A percentile compares a stretch with the other conserved stretches of the same genome.
Evolutionary conservation across 805 yeast genomes (phyloP).

Genomic region (Komagataella populi): DNA sequence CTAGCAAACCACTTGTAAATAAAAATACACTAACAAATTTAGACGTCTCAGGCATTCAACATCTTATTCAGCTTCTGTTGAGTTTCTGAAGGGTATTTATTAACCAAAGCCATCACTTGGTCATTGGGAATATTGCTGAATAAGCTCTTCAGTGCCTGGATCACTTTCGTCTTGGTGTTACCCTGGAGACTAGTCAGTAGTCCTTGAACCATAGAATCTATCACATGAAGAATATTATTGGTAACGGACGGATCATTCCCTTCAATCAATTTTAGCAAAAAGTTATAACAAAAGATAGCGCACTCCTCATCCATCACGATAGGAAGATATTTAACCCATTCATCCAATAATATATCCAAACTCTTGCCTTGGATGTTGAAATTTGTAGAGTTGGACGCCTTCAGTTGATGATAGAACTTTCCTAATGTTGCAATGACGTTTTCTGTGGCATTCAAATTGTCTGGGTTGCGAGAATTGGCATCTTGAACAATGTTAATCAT

Average conservation of each 20-base stretch:
- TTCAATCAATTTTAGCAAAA: slow-evolving; percentile 59
- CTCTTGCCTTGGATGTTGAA: slow-evolving; percentile 13
- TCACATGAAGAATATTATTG: slow-evolving; percentile 42
- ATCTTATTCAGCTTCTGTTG: slow-evolving; percentile 29
- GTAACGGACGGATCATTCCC: slow-evolving; percentile 46
- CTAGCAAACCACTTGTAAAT: slow-evolving; percentile 9
- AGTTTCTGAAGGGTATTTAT: slow-evolving; percentile 47
- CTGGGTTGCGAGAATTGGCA: slow-evolving; percentile 80
- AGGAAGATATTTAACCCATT: slow-evolving; percentile 79
- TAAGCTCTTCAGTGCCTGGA: slow-evolving; percentile 47
- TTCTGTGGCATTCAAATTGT: slow-evolving; percentile 78
- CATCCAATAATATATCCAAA: slow-evolving; percentile 45
- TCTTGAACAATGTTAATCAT: slow-evolving; percentile 58
- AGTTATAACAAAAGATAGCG: slow-evolving; percentile 72
- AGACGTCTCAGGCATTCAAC: neutral
- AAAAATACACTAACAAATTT: slow-evolving; percentile 7
- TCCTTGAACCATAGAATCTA: slow-evolving; percentile 65
- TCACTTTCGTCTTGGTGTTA: slow-evolving; percentile 53
- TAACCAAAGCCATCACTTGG: slow-evolving; percentile 52
- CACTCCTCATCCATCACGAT: slow-evolving; percentile 76
- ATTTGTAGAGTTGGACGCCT: slow-evolving; percentile 31
- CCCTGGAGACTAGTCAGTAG: slow-evolving; percentile 56
- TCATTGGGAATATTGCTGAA: slow-evolving; percentile 53
- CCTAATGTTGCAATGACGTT: slow-evolving; percentile 75
- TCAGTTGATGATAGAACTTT: slow-evolving; percentile 57